Base-by-base conservation (phyloP, 306 rosid species). In the Lablab purpureus region DNA sequence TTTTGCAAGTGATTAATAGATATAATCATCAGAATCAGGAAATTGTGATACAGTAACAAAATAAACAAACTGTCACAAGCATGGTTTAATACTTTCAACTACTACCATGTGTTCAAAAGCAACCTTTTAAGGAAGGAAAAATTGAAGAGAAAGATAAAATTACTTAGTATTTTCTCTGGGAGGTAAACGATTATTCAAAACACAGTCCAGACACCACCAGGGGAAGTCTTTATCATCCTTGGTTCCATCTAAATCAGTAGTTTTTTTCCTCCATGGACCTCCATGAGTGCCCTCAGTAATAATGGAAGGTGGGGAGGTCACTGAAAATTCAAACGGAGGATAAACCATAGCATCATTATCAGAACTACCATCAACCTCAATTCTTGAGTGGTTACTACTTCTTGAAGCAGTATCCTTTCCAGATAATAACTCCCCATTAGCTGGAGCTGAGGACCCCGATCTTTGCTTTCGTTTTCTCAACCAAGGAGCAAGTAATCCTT, bases 121-220 rank as follows among this genome's bases (percentile, higher is more conserved):
- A 25, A 77, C 74, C 22, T 27, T 19, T 52, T 13, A 45, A 41
- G 62, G 54, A 76, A 30, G 77, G 15, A 5, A 66, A 36, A 64
- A 60, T 22, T 1, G 71, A 15, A 55, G 21, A 58, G 54, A 23
- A 72, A 87, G 80, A 50, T 34, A 80, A 81, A 74, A 77, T 84
- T 93, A 93, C 97, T 93, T 93, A 52, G 97, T 88, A 82, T 91
- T 91, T 84, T 93, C 98, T 91, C 93, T 88, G 25, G 98, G 90
- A 84, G 98, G 98, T 47, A 91, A 84, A n/a, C 93, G 94, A 83
- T 89, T 91, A 77, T 87, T 89, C 87, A 93, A 91, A 49, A 93
- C 85, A 27, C 93, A 93, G 55, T 93, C 98, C 76, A 91, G 65
- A 88, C 91, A 88, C 98, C 98, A 93, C 88, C 84, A 84, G 4